Percentiles rank a stretch among this genome's conserved stretches.
Evolutionary conservation across 805 yeast genomes (phyloP).

Genomic region (Ogataea degrootiae): DNA sequence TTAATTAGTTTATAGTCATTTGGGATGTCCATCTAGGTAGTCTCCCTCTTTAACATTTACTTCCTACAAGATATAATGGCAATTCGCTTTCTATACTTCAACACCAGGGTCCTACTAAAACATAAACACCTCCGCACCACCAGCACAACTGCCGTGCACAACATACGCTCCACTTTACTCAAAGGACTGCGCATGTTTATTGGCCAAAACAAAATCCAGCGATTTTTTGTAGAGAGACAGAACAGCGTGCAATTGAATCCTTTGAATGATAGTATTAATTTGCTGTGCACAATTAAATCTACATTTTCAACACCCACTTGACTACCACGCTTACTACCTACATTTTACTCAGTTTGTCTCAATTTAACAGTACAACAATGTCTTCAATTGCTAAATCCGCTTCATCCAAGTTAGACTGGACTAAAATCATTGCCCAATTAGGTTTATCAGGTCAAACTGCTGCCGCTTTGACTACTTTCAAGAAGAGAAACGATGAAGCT

Average conservation of each 20-base stretch:
- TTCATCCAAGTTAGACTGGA: conserved; percentile 91
- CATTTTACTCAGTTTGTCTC: neutral
- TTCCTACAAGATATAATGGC: no score
- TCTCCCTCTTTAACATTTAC: no score
- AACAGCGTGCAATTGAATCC: neutral
- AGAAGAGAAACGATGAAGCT: conserved; percentile 98
- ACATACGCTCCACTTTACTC: no score
- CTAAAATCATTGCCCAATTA: conserved; percentile 78
- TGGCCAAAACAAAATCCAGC: neutral
- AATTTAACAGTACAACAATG: conserved; percentile 6
- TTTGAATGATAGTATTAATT: no score
- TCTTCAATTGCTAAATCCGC: conserved; percentile 45
- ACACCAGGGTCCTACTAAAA: neutral
- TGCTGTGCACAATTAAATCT: neutral
- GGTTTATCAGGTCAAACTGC: conserved; percentile 94
- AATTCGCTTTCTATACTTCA: no score
- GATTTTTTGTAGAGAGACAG: neutral
- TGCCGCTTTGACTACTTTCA: conserved; percentile 80
- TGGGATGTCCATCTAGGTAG: no score
- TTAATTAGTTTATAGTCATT: no score
- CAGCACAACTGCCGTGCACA: neutral
- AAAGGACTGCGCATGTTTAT: neutral
- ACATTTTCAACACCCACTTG: neutral
- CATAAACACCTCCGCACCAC: neutral
- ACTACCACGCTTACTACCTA: no score